Base-by-base conservation (phyloP, 148 eudicot genomes). In the Camellia sinensis region DNA sequence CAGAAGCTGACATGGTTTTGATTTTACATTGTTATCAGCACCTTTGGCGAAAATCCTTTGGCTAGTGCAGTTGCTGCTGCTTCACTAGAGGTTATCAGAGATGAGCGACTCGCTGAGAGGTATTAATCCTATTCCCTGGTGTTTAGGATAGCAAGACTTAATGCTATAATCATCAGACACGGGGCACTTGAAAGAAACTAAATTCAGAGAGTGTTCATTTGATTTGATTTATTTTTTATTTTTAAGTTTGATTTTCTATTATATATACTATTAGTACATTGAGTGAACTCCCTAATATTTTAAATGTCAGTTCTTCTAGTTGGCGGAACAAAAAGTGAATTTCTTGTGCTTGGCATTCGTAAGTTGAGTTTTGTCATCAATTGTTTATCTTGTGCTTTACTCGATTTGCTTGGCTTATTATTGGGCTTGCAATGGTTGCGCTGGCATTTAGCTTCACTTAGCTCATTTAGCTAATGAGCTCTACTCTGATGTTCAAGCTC, bases 1-100 rank as follows among this genome's bases (percentile, higher is more conserved):
- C 54, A 17, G 66, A 66, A 77, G 73, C 57, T 79, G 37, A 81
- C 73, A 22, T 73, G 61, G 37, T 80, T 72, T 66, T 71, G 71
- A 67, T 18, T 76, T 67, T 68, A 11, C 65, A 5, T 10, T 11
- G 56, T 79, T 70, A 80, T 77, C 90, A 97, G 99, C 91, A 97
- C 99, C 61, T 97, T 97, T 83, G 99, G 99, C 9, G 99, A 98
- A 76, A 96, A 94, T 84, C 97, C 99, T 76, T 88, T 97, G 89
- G 99, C 94, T 40, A 94, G 98, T 86, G 93, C 93, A 73, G 94
- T 97, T 81, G 99, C 95, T 78, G 84, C 92, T 80, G 97, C 98
- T 8, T 92, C 99, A 70, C 86, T 97, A 70, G 90, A 97, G 79
- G 99, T 97, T 82, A 84, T 94, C 74, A 82, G 68, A 83, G 96